Conservation (phyloP, 352 stramenopile species). For the Phytophthora niederhauseri region DNA sequence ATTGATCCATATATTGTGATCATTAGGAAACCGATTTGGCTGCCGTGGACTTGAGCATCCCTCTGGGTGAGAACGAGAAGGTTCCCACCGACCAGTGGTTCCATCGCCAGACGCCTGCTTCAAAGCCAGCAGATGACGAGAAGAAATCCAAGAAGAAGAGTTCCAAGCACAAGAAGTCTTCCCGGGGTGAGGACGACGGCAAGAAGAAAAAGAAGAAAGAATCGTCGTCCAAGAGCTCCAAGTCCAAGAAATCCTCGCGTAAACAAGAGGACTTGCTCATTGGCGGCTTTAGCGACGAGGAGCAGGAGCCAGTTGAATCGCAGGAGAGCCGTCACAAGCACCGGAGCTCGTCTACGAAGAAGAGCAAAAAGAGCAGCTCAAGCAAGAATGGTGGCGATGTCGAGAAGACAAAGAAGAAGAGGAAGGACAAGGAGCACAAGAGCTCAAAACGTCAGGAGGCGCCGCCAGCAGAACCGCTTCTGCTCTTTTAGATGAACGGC, state of each 20-base stretch:
- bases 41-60: constrained; percentile 78
- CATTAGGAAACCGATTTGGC: constrained; percentile 68
- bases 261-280: constrained; percentile 44
- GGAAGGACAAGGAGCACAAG: constrained; percentile 51
- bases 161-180: constrained; percentile 54
- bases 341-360: constrained; percentile 41
- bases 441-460: constrained; percentile 58
- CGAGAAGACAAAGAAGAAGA: constrained; percentile 48
- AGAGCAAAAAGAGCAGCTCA: constrained; percentile 61
- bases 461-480: constrained; percentile 55
- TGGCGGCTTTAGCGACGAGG: constrained; percentile 49
- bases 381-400: constrained; percentile 37
- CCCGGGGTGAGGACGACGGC: constrained; percentile 38
- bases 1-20: background rate
- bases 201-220: constrained; percentile 57
- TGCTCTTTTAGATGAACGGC: constrained; percentile 75
- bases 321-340: constrained; percentile 31
- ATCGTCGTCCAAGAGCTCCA: constrained; percentile 38
- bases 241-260: constrained; percentile 31
- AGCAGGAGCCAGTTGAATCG: constrained; percentile 35
- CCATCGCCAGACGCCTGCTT: constrained; percentile 53
- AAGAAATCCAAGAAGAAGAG: constrained; percentile 80
- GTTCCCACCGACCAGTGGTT: constrained; percentile 85
- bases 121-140: constrained; percentile 42
- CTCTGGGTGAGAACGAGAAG: constrained; percentile 76